Evolutionary conservation across 495 filamentous ascomycete genomes (phyloP), one percentile per base, ranked within the genome.

Genomic region (Hypoxylon perforatum): DNA sequence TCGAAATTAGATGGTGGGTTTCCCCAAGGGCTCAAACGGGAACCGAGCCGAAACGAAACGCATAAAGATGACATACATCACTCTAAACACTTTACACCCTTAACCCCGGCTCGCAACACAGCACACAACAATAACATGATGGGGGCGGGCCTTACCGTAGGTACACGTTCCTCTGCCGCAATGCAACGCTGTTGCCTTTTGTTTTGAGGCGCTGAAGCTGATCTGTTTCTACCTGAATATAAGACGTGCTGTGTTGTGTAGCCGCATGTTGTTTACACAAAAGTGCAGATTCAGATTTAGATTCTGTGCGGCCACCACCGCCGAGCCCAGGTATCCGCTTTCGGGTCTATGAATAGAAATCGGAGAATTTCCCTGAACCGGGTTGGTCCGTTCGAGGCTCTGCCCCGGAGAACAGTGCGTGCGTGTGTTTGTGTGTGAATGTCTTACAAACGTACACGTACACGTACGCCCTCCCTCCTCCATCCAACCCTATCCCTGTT

Each of bases 21-120:
- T 7, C n/a, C 33, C 18, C 17, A 36, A 42, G 35, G 38, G 35
- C 61, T 65, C 49, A 49, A 65, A 65, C 55, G 46, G 57, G 30
- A 33, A 33, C 30, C 30, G 30, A 33, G 11, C 7, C 30, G 61
- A 45, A 67, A 57, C 63, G 63, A 67, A 67, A 67, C 57, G 57
- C 57, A 67, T 67, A 51, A 61, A 63, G 57, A 42, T 65, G 48
- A 55, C 50, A 15, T 55, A 41, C 49, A 45, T 14, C 14, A 41
- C 35, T 22, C 18, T 48, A 50, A 59, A 59, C 22, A 55, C 45
- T 23, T n/a, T n/a, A n/a, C 35, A 25, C 23, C 18, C n/a, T n/a
- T n/a, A n/a, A 41, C 41, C 41, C 55, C 36, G 48, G 46, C 17
- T n/a, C n/a, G n/a, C n/a, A n/a, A n/a, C 30, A 33, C 30, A 33